phyloP scores from a whole-genome alignment of 352 stramenopile genomes.

The Globisporangium nodosum region DNA sequence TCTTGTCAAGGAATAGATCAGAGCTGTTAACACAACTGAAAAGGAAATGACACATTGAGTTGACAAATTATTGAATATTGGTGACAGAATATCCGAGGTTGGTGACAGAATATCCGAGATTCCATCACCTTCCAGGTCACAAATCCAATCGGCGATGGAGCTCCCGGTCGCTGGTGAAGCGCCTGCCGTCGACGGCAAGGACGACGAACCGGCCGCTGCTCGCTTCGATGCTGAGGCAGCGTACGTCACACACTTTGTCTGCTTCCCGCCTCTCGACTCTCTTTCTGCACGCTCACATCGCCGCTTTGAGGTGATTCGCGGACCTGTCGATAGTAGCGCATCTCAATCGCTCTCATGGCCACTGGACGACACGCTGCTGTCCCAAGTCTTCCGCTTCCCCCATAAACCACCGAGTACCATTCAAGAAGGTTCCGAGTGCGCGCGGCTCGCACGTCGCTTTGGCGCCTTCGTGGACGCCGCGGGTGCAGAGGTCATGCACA shows the following conservation, averaged over 20 bases:
- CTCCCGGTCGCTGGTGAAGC: background rate
- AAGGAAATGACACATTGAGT: too few relatives aligned
- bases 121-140: too few relatives aligned
- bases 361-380: constrained; percentile 13
- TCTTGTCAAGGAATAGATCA: background rate
- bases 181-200: background rate
- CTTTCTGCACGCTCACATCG: too few relatives aligned
- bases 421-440: constrained; percentile 24
- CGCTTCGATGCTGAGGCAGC: background rate
- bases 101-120: too few relatives aligned
- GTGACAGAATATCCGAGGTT: too few relatives aligned
- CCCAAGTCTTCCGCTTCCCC: constrained; percentile 40
- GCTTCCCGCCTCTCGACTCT: too few relatives aligned
- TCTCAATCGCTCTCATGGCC: background rate
- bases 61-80: too few relatives aligned
- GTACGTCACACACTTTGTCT: background rate
- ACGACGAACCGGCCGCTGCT: background rate
- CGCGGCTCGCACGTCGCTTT: constrained; percentile 16
- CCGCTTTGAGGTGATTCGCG: background rate
- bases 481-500: constrained; percentile 8
- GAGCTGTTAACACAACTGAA: too few relatives aligned
- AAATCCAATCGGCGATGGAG: background rate
- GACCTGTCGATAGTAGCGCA: background rate
- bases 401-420: constrained; percentile 26
- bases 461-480: constrained; percentile 14